Conservation (phyloP, 2,329 filamentous ascomycete genomes). For the Claviceps africana region DNA sequence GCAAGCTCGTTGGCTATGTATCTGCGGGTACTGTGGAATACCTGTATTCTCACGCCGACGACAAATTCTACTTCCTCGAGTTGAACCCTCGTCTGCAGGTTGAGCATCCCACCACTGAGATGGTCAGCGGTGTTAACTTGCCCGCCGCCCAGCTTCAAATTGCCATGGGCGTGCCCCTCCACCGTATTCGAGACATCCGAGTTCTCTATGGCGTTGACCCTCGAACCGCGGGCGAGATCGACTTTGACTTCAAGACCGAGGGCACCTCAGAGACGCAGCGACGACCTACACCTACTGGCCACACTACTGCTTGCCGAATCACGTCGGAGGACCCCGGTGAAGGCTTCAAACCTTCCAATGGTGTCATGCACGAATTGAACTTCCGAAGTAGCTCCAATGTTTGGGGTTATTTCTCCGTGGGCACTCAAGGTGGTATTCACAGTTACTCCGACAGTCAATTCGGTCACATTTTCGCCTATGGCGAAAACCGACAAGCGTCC, state of each 20-base stretch:
- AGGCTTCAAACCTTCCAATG: slow-evolving; percentile 98
- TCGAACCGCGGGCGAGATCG: slow-evolving; percentile 71
- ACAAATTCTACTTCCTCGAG: slow-evolving; percentile 99
- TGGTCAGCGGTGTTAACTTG: slow-evolving; percentile 96
- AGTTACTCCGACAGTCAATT: slow-evolving; percentile 99
- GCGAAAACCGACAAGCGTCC: slow-evolving; percentile 90
- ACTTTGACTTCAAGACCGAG: slow-evolving; percentile 89
- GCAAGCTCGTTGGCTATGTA: slow-evolving; percentile 90
- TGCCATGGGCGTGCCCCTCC: slow-evolving; percentile 94
- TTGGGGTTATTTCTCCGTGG: slow-evolving; percentile 99
- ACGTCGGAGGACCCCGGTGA: slow-evolving; percentile 97
- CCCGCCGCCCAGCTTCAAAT: slow-evolving; percentile 96
- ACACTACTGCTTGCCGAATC: slow-evolving; percentile 97
- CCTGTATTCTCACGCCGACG: slow-evolving; percentile 91
- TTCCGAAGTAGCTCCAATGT: slow-evolving; percentile 98
- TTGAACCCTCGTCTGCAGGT: slow-evolving; percentile 98
- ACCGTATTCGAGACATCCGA: slow-evolving; percentile 91
- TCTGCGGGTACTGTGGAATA: slow-evolving; percentile 98
- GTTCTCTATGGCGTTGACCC: slow-evolving; percentile 92
- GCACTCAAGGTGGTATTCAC: slow-evolving; percentile 92
- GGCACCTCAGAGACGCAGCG: slow-evolving; percentile 74
- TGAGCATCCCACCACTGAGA: slow-evolving; percentile 97
- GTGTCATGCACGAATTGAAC: slow-evolving; percentile 98
- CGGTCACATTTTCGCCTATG: slow-evolving; percentile 97
- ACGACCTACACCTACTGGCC: slow-evolving; percentile 82